Percentiles rank a stretch among this genome's conserved stretches.
Conservation (phyloP, 2,329 filamentous ascomycete species). For the Fusarium foetens region DNA sequence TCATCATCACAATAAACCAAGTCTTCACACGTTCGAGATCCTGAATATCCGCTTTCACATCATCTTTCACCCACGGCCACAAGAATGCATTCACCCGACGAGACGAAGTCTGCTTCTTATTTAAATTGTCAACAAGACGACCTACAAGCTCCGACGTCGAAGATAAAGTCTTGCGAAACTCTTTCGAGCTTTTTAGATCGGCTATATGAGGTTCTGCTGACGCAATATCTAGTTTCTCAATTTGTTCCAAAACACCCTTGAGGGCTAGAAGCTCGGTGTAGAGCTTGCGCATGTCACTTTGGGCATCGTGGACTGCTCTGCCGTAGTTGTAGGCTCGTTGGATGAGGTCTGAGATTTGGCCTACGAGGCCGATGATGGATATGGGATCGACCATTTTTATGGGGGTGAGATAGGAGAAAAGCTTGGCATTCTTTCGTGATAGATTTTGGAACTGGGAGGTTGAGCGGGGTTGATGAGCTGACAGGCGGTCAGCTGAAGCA, state of each 20-base stretch:
- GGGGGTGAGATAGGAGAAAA: rapidly evolving
- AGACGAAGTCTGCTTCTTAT: neutral
- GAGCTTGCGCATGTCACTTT: neutral
- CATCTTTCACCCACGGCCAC: neutral
- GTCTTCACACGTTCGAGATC: neutral
- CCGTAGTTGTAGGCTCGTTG: neutral
- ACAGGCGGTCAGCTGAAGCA: neutral
- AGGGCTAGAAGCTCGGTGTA: neutral
- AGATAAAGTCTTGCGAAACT: neutral
- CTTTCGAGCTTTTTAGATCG: rapidly evolving
- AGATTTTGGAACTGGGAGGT: rapidly evolving
- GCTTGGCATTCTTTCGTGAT: too few relatives aligned
- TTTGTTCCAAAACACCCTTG: rapidly evolving
- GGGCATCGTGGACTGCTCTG: neutral
- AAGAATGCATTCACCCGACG: neutral
- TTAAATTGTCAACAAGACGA: neutral
- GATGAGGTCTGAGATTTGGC: neutral
- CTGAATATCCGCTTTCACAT: neutral
- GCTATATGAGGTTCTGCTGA: neutral
- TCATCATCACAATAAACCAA: neutral
- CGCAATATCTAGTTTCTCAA: rapidly evolving
- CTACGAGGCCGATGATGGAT: neutral
- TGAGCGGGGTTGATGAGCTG: neutral
- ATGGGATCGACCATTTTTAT: neutral
- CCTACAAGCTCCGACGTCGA: neutral